Evolutionary conservation across 768 basidiomycete species (phyloP).

Genomic region (Coprinopsis strossmayeri): DNA sequence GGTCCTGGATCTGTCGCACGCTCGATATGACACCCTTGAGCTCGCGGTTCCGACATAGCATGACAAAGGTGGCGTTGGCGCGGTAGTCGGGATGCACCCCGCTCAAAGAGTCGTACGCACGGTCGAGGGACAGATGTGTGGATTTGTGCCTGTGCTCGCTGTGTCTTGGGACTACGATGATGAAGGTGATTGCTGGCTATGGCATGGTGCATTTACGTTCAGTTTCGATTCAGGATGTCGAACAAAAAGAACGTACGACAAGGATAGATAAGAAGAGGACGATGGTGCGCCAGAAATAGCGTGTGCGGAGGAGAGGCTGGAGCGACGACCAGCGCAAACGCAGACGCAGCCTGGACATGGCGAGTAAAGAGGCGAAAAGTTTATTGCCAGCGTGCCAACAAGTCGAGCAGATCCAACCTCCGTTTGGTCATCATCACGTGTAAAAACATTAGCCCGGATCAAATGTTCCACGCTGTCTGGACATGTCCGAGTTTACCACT

Average conservation of each 20-base stretch:
- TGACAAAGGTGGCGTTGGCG: conserved; percentile 75
- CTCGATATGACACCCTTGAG: conserved; percentile 44
- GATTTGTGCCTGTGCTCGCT: background rate
- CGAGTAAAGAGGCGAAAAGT: background rate
- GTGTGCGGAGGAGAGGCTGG: background rate
- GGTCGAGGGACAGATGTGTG: background rate
- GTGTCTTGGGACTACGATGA: background rate
- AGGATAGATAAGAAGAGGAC: background rate
- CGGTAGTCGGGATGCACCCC: background rate
- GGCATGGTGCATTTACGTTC: background rate
- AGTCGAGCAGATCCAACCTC: too few species aligned
- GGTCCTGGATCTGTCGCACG: conserved; percentile 68
- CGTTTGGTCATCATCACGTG: too few species aligned
- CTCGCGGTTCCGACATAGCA: conserved; percentile 59
- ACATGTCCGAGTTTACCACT: too few species aligned
- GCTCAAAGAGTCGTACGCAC: background rate
- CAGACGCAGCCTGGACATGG: background rate
- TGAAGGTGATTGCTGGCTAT: background rate
- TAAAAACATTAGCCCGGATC: too few species aligned
- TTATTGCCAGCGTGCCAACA: too few species aligned
- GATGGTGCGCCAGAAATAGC: background rate
- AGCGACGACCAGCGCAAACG: background rate
- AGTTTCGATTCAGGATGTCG: background rate
- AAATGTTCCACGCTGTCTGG: too few species aligned
- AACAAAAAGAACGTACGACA: background rate